Evolutionary conservation across 441 rosid species (phyloP).

Genomic region (Dalechampia spathulata): DNA sequence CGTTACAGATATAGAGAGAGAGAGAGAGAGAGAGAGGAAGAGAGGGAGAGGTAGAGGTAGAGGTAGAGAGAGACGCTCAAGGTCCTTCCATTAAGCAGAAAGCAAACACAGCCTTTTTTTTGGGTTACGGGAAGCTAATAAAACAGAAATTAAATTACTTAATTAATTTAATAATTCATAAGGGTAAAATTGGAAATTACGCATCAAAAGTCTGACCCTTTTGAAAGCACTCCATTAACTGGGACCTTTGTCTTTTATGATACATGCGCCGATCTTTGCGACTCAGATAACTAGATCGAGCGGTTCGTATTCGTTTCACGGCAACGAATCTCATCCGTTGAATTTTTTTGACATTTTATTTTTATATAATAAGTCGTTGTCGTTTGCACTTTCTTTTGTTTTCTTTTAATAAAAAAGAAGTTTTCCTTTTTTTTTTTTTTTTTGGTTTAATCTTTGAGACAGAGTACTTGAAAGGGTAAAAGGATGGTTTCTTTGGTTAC

Average conservation of each 20-base stretch:
- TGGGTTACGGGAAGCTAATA: constrained; percentile 20
- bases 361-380: neutral
- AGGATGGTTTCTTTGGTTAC: constrained; percentile 2
- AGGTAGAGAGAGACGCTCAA: constrained; percentile 16
- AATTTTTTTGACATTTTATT: neutral
- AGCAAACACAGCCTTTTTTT: constrained; percentile 37
- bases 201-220: constrained; percentile 15
- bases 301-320: constrained; percentile 20
- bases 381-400: too few relatives aligned
- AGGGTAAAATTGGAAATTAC: constrained; percentile 40
- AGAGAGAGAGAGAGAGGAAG: constrained; percentile 11
- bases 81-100: constrained; percentile 63
- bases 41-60: too few relatives aligned
- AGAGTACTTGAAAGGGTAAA: constrained; percentile 13
- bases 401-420: too few relatives aligned
- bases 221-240: neutral
- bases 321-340: constrained; percentile 25
- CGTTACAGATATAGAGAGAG: too few relatives aligned
- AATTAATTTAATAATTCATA: neutral
- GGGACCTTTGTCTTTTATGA: neutral
- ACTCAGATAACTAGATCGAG: constrained; percentile 20
- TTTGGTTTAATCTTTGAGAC: neutral
- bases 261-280: constrained; percentile 13
- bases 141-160: too few relatives aligned
- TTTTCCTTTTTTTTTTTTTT: too few relatives aligned